These are phyloP conservation scores for Sphagnum contortum DNA, from an alignment of 225 moss, liverwort and hornwort genomes.

Conservation along the genomic window DNA sequence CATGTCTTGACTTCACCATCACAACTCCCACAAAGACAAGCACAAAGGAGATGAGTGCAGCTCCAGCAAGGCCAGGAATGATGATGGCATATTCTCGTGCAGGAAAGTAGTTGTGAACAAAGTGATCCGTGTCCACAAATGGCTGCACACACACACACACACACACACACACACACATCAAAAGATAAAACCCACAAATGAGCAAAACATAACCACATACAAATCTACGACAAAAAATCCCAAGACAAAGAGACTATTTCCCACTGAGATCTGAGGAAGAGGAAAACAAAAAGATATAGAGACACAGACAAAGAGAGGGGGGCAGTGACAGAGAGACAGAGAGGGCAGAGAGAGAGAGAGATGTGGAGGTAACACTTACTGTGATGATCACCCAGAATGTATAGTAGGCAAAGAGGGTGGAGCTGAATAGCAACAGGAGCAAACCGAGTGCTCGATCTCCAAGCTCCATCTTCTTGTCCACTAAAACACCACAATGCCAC, in stretches of 20 bases:
- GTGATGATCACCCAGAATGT: constrained; percentile 83
- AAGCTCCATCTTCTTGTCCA: constrained; percentile 47
- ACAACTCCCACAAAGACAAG: constrained; percentile 69
- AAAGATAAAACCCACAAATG: no score
- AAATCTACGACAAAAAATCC: no score
- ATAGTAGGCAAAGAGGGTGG: constrained; percentile 64
- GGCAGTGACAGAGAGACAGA: no score
- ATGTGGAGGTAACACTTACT: constrained; percentile 8
- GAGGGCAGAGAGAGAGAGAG: not conserved
- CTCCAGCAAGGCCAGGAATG: constrained; percentile 80
- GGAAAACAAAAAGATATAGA: no score
- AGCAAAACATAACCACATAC: no score
- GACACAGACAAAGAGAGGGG: no score
- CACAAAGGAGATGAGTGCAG: constrained; percentile 60
- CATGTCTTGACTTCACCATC: constrained; percentile 52
- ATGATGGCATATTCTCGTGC: constrained; percentile 89
- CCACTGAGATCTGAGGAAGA: not conserved
- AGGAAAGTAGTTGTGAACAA: constrained; percentile 87
- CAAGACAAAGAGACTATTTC: not conserved
- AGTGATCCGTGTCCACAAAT: constrained; percentile 97
- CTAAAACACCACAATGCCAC: no score
- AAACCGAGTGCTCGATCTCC: constrained; percentile 61
- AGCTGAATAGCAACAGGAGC: constrained; percentile 60
- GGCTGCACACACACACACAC: constrained; percentile 37
- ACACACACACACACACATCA: no score